These are phyloP conservation scores for Pythium guiyangense DNA, from an alignment of 352 stramenopile genomes.

Conservation along the genomic window DNA sequence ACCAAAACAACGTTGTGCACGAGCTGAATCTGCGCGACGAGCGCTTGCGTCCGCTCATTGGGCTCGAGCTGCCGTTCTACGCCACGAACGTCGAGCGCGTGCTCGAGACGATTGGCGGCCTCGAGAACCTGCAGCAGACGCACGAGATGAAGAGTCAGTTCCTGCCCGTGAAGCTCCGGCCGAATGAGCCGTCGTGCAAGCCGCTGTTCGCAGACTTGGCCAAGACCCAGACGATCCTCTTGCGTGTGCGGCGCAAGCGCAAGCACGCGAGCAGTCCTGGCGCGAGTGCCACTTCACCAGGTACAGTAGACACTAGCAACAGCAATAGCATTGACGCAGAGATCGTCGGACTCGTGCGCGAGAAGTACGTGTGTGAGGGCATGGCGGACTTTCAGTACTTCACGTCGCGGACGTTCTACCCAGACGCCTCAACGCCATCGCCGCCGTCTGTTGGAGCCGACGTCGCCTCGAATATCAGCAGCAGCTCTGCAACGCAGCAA, in stretches of 20 bases:
- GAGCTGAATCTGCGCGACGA: constrained; percentile 28
- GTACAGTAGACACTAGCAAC: constrained; percentile 6
- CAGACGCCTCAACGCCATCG: constrained; percentile 19
- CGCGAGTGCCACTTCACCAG: neutral
- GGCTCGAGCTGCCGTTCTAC: constrained; percentile 66
- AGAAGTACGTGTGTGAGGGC: constrained; percentile 84
- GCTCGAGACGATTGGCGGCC: constrained; percentile 55
- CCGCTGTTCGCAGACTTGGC: constrained; percentile 76
- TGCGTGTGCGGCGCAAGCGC: constrained; percentile 32
- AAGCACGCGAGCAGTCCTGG: no score
- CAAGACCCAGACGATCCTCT: constrained; percentile 75
- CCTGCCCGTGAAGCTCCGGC: constrained; percentile 69
- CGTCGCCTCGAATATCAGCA: constrained; percentile 27
- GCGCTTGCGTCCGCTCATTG: constrained; percentile 44
- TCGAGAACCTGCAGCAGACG: constrained; percentile 49
- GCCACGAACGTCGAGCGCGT: constrained; percentile 34
- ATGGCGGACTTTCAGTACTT: constrained; percentile 88
- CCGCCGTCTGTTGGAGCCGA: constrained; percentile 1
- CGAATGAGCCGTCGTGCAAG: constrained; percentile 73
- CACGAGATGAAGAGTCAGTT: constrained; percentile 76
- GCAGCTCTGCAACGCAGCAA: constrained; percentile 29
- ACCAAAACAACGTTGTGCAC: no score
- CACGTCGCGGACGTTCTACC: constrained; percentile 52
- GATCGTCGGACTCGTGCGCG: constrained; percentile 57
- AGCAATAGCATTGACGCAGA: constrained; percentile 22